Percentiles rank a stretch among this genome's conserved stretches.
Conservation (phyloP, 208 protist genomes). For the Trichomonas tenax region DNA sequence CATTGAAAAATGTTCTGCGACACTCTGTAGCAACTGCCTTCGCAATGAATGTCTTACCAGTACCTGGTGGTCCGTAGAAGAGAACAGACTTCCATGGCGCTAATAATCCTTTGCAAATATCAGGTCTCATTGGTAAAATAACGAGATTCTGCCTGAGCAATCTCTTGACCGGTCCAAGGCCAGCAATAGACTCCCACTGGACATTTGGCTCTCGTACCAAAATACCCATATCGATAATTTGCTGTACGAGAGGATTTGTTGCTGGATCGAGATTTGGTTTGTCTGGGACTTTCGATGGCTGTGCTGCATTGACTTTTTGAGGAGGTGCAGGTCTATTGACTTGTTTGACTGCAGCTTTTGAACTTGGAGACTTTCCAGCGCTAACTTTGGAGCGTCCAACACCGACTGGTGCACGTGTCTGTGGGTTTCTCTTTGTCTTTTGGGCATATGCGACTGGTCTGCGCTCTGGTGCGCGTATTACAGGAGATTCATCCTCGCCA, state of each 20-base stretch:
- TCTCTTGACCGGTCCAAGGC: slow-evolving; percentile 38
- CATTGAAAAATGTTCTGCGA: slow-evolving; percentile 55
- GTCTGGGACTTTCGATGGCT: not conserved
- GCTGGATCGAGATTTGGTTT: not conserved
- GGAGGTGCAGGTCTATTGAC: not conserved
- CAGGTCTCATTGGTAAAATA: slow-evolving; percentile 45
- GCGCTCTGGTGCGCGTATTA: not conserved
- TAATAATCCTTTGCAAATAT: slow-evolving; percentile 44
- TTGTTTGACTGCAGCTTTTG: not conserved
- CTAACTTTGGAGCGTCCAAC: not conserved
- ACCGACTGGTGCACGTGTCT: not conserved
- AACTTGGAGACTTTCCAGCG: not conserved
- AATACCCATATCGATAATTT: slow-evolving; percentile 4
- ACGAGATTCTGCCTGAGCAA: slow-evolving; percentile 47
- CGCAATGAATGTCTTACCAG: slow-evolving; percentile 48
- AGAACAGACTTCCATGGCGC: slow-evolving; percentile 36
- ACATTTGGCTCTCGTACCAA: not conserved
- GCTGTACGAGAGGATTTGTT: not conserved
- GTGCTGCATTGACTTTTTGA: not conserved
- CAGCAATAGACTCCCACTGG: not conserved
- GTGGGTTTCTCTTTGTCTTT: not conserved
- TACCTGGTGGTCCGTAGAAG: slow-evolving; percentile 38
- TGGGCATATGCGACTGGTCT: not conserved
- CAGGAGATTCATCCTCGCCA: not conserved
- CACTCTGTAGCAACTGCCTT: slow-evolving; percentile 55